Conservation (phyloP, 192 early-diverging fungal genomes). For the Mortierella alpina region DNA sequence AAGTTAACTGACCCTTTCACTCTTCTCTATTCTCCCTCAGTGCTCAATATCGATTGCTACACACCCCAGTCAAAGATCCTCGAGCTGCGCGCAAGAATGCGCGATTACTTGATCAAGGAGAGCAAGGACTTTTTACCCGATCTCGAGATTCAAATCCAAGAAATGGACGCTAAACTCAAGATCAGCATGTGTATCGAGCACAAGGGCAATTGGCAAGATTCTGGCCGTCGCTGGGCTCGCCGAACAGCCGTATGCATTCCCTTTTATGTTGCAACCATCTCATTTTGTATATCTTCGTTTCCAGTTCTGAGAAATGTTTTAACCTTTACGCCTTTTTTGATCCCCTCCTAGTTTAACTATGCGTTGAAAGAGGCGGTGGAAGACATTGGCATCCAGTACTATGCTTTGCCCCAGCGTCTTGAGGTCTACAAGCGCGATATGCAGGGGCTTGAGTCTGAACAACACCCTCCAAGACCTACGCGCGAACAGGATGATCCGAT, state of each 20-base stretch:
- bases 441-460: not conserved
- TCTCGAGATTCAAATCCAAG: constrained; percentile 70
- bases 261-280: not conserved
- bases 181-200: constrained; percentile 77
- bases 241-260: constrained; percentile 26
- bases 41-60: constrained; percentile 71
- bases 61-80: constrained; percentile 78
- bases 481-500: not conserved
- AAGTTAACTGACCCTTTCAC: not conserved
- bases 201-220: constrained; percentile 86
- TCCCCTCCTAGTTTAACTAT: constrained; percentile 34
- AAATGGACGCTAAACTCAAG: constrained; percentile 70
- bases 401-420: constrained; percentile 37
- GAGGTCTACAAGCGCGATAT: constrained; percentile 31
- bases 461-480: not conserved
- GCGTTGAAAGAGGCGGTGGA: constrained; percentile 50
- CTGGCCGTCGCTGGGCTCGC: constrained; percentile 54
- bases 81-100: constrained; percentile 72
- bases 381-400: constrained; percentile 47
- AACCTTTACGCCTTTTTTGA: not conserved
- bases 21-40: not conserved
- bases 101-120: constrained; percentile 67
- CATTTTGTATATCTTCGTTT: not conserved
- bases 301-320: not conserved
- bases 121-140: constrained; percentile 63